Conservation (phyloP, 345 rosid genomes). For the Pseudoturritis turrita region DNA sequence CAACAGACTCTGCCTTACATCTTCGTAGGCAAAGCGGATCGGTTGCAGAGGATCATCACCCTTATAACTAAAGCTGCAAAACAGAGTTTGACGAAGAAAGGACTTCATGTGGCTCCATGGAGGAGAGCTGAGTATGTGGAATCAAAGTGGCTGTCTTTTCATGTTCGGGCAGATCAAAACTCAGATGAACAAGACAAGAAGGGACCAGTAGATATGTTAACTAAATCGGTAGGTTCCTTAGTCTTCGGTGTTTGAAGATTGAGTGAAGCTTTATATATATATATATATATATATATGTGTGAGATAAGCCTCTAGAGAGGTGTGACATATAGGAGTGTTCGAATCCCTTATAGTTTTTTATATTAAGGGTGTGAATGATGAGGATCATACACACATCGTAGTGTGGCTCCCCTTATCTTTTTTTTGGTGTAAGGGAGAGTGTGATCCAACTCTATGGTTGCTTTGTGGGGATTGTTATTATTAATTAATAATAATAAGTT, state of each 20-base stretch:
- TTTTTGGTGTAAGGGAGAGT: conserved; percentile 28
- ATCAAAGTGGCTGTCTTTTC: conserved; percentile 79
- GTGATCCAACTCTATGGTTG: conserved; percentile 10
- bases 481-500: neutral
- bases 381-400: neutral
- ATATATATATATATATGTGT: neutral
- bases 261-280: conserved; percentile 4
- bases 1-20: conserved; percentile 67
- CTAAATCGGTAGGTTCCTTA: conserved; percentile 10
- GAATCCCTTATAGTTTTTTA: conserved; percentile 27
- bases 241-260: conserved; percentile 15
- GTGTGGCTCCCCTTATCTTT: conserved; percentile 6
- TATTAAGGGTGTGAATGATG: conserved; percentile 21
- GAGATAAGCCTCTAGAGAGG: conserved; percentile 7
- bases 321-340: conserved; percentile 9
- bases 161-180: conserved; percentile 27
- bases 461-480: neutral
- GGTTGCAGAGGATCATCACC: conserved; percentile 61
- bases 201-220: conserved; percentile 2
- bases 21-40: conserved; percentile 67
- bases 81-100: conserved; percentile 85
- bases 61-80: conserved; percentile 66
- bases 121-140: conserved; percentile 75
- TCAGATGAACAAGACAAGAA: conserved; percentile 5
- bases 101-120: conserved; percentile 89